Conservation (phyloP, 1,284 basidiomycete species). For the Veloporphyrellus conicus region DNA sequence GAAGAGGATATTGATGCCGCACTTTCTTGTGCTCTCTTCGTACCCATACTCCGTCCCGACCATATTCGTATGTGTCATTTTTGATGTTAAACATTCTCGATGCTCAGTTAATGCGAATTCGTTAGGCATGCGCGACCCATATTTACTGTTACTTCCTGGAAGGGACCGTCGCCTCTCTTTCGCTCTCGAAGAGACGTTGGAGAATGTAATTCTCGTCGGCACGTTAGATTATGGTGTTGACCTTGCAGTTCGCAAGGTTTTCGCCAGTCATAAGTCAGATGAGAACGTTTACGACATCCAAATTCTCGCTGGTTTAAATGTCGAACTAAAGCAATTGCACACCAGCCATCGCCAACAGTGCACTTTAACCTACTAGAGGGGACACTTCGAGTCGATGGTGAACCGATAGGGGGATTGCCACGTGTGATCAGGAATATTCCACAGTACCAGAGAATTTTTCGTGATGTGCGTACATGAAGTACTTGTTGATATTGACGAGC, state of each 20-base stretch:
- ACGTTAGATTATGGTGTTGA: conserved; percentile 27
- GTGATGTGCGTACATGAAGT: conserved; percentile 15
- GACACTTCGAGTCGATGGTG: conserved; percentile 25
- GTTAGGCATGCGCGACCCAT: conserved; percentile 12
- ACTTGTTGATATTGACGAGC: too few species aligned
- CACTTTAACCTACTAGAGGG: conserved; percentile 4
- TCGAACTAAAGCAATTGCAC: too few species aligned
- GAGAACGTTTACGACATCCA: neutral
- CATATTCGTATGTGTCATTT: neutral
- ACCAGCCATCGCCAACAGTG: neutral
- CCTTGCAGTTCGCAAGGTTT: conserved; percentile 33
- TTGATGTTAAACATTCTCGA: neutral
- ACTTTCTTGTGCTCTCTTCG: conserved; percentile 35
- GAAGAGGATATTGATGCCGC: conserved; percentile 28
- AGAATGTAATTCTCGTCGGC: conserved; percentile 1
- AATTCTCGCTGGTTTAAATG: conserved; percentile 1
- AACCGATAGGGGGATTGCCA: conserved; percentile 37
- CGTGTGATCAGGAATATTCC: conserved; percentile 25
- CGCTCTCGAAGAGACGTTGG: conserved; percentile 20
- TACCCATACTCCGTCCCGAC: conserved; percentile 1
- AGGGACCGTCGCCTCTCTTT: conserved; percentile 28
- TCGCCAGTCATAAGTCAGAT: conserved; percentile 19
- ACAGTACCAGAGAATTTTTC: conserved; percentile 31
- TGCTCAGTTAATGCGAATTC: neutral
- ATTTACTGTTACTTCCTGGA: conserved; percentile 12